A percentile compares a stretch with the other conserved stretches of the same genome.
These are phyloP conservation scores for Emericellopsis cladophorae DNA, from an alignment of 2,329 filamentous ascomycete genomes.

Conservation along the genomic window DNA sequence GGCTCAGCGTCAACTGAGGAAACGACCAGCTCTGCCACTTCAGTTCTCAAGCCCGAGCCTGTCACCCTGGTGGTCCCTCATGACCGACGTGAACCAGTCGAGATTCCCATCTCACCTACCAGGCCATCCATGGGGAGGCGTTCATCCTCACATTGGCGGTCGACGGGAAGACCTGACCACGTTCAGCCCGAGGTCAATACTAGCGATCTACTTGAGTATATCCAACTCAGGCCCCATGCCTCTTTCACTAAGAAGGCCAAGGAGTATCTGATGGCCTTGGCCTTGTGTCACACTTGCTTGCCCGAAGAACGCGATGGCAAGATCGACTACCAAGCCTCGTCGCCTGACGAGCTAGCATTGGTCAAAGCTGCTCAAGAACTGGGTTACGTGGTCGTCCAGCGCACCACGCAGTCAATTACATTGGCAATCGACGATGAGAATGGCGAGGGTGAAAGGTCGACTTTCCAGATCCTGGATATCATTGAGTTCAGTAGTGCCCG, in stretches of 20 bases:
- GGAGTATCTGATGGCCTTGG: slow-evolving; percentile 73
- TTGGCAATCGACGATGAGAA: slow-evolving; percentile 26
- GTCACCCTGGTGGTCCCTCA: slow-evolving; percentile 17
- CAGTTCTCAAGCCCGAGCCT: slow-evolving; percentile 14
- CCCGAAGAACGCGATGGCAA: slow-evolving; percentile 61
- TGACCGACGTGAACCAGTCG: slow-evolving; percentile 9
- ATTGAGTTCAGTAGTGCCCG: slow-evolving; percentile 85
- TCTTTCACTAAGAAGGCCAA: slow-evolving; percentile 67
- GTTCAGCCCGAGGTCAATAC: slow-evolving; percentile 50
- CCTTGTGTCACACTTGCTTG: slow-evolving; percentile 82
- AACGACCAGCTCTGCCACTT: slow-evolving; percentile 11
- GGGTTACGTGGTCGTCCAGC: slow-evolving; percentile 64
- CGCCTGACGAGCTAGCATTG: slow-evolving; percentile 79
- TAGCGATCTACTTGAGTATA: slow-evolving; percentile 63
- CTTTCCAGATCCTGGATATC: slow-evolving; percentile 71
- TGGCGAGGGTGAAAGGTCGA: slow-evolving; percentile 35
- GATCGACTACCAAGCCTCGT: slow-evolving; percentile 76
- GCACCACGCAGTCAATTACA: slow-evolving; percentile 57
- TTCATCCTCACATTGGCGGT: slow-evolving; percentile 37
- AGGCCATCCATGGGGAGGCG: slow-evolving; percentile 22
- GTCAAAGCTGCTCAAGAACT: slow-evolving; percentile 77
- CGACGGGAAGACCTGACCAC: slow-evolving; percentile 32
- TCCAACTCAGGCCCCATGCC: slow-evolving; percentile 62
- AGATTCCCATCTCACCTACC: slow-evolving; percentile 13
- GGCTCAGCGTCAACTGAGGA: slow-evolving; percentile 7